Evolutionary conservation across 805 yeast genomes (phyloP).

Genomic region (Metschnikowia amazonensis): DNA sequence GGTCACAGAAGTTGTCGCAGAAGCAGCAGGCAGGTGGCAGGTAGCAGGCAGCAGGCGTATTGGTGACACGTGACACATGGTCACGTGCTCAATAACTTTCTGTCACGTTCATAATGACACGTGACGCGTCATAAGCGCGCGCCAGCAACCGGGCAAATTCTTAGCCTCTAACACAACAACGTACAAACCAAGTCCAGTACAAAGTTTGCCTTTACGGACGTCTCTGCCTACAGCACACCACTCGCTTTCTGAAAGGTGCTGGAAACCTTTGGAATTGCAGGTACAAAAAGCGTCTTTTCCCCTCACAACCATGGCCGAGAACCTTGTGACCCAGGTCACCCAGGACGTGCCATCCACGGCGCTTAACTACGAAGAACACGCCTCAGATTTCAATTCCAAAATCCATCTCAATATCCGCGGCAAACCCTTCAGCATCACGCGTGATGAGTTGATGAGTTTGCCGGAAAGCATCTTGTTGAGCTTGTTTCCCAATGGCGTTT

Average conservation of each 20-base stretch:
- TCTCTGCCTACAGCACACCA: neutral
- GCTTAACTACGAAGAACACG: conserved; percentile 21
- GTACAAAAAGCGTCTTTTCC: too few species aligned
- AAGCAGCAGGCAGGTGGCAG: too few species aligned
- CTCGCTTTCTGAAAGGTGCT: conserved; percentile 16
- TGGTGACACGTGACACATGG: too few species aligned
- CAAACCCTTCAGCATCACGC: conserved; percentile 63
- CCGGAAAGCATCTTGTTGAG: conserved; percentile 89
- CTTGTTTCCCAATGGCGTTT: conserved; percentile 86
- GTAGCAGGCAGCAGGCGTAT: too few species aligned
- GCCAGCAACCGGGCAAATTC: conserved; percentile 2
- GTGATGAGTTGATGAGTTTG: conserved; percentile 85
- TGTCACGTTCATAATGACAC: too few species aligned
- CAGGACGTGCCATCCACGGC: conserved; percentile 29
- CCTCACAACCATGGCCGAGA: conserved; percentile 31
- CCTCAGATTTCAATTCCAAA: conserved; percentile 53
- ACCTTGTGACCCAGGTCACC: conserved; percentile 71
- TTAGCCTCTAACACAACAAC: conserved; percentile 2
- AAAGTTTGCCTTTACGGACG: neutral
- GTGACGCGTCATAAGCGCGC: conserved; percentile 7
- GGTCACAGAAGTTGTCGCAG: too few species aligned
- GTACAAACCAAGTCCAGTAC: conserved; percentile 1
- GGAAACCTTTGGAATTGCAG: conserved; percentile 16
- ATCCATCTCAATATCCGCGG: conserved; percentile 81
- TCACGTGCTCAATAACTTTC: too few species aligned